Base-by-base conservation (phyloP, 345 rosid genomes). In the Citrus unshiu region DNA sequence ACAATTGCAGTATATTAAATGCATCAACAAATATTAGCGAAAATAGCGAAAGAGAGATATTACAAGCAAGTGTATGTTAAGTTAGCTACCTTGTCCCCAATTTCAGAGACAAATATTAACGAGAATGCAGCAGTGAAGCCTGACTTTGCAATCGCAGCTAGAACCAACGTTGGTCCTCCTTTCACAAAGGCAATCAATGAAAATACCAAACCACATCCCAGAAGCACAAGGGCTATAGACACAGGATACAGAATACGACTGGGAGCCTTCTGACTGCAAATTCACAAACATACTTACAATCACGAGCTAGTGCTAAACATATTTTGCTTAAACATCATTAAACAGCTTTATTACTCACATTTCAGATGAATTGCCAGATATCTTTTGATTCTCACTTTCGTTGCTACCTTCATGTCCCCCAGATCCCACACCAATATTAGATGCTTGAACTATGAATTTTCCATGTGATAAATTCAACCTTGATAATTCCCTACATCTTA, bases 121-220 rank as follows among this genome's bases (percentile, higher is more conserved):
- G 92, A 86, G 93, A 96, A 96, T 70, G 99, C 99, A 78, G 99
- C 99, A 39, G 98, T 90, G 80, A 96, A 89, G 77, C 99, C 99
- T 60, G 99, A 94, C 86, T 96, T 96, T 67, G 99, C 87, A 56
- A 94, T 88, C 13, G 97, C 93, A 63, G 98, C 92, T 80, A 96
- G 81, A 82, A 89, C 81, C 40, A 93, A 89, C 32, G 95, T 87
- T 68, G 97, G 94, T 79, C 93, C 90, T 66, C 91, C 92, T 77
- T 87, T 96, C 72, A 72, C 91, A 79, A 91, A 96, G 67, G 90
- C 87, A 84, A 93, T 90, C 43, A 93, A 78, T 43, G 97, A 88
- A 84, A 89, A 91, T 43, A 90, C 89, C 70, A 94, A 70, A 81
- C 91, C 88, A 80, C 97, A 96, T 73, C 90, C 93, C 75, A 91